Base-by-base conservation (phyloP, 169 alveolate genomes). In the Eimeria sp. region DNA sequence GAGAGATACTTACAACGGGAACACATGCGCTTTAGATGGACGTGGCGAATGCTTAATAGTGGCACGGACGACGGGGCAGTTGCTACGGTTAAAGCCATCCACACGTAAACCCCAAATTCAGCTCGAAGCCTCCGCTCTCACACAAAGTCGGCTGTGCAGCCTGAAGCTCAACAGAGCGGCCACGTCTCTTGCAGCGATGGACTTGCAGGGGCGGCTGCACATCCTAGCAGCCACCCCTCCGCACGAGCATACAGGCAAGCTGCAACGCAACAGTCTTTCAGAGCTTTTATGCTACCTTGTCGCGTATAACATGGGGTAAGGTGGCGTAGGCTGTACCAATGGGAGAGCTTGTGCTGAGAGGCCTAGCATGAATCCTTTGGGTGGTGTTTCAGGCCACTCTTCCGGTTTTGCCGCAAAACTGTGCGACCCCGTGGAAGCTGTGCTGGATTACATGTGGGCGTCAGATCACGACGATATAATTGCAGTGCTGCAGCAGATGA, bases 391-490 rank as follows among this genome's bases (percentile, higher is more conserved):
- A 87, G 83, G 93, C 27, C 43, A 18, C 10, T 40, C 93, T 20
- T n/a, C 83, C 0, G n/a, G 62, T 13, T 87, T 87, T 64, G 82
- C 60, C 27, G 80, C 37, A 16, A 30, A 9, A 30, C 83, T 87
- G 49, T 64, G 83, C 80, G 93, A 87, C 25, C 62, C 93, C 82
- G 58, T 87, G 56, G 93, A 87, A 33, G 93, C 30, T 40, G 93
- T 46, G 37, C 80, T 87, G 49, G 93, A 87, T 87, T 87, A 64
- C 82, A 40, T 87, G 93, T 87, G 93, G 93, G 93, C 93, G 14
- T 62, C 78, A 33, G 93, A 87, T 64, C 93, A 87, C 78, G 80
- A 87, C 74, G 82, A 87, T 49, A 14, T 87, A n/a, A 60, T 87
- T 13, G 93, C 93, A 64, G 93, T 87, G 33, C 16, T 87, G 83